Evolutionary conservation across 495 filamentous ascomycete genomes (phyloP).

Genomic region (Hyaloscypha bicolor): DNA sequence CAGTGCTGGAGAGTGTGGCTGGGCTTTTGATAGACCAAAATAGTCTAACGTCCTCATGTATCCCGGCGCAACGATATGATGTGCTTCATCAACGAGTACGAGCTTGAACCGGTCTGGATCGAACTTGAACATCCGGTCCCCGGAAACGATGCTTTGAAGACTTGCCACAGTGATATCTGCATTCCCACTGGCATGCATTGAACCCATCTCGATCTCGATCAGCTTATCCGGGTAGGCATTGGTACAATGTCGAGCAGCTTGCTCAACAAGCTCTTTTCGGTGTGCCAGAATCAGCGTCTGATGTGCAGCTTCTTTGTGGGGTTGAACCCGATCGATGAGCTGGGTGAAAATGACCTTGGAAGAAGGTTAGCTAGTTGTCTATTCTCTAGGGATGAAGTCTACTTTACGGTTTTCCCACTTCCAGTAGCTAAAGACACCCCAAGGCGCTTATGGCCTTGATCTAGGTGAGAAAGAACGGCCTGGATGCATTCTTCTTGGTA

Average conservation of each 20-base stretch:
- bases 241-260: conserved; percentile 83
- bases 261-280: conserved; percentile 91
- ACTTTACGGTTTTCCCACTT: conserved; percentile 81
- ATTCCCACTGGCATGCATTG: conserved; percentile 65
- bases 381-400: background rate
- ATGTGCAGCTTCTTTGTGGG: conserved; percentile 55
- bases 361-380: conserved; percentile 5
- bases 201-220: conserved; percentile 91
- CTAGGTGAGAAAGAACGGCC: conserved; percentile 72
- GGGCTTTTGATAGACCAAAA: conserved; percentile 66
- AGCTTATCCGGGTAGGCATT: conserved; percentile 75
- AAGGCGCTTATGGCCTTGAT: conserved; percentile 75
- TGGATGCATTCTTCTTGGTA: conserved; percentile 93
- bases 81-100: conserved; percentile 94
- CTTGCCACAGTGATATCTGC: conserved; percentile 97
- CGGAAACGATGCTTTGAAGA: conserved; percentile 74
- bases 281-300: conserved; percentile 93
- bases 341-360: conserved; percentile 91
- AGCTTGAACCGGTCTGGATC: conserved; percentile 83
- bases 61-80: conserved; percentile 86
- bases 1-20: conserved; percentile 62
- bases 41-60: conserved; percentile 75
- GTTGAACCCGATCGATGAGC: conserved; percentile 76
- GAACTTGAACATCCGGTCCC: conserved; percentile 77
- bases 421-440: conserved; percentile 93